Percentiles rank a stretch among this genome's conserved stretches.
Conservation (phyloP, 495 filamentous ascomycete species). For the Diplogelasinospora grovesii region DNA sequence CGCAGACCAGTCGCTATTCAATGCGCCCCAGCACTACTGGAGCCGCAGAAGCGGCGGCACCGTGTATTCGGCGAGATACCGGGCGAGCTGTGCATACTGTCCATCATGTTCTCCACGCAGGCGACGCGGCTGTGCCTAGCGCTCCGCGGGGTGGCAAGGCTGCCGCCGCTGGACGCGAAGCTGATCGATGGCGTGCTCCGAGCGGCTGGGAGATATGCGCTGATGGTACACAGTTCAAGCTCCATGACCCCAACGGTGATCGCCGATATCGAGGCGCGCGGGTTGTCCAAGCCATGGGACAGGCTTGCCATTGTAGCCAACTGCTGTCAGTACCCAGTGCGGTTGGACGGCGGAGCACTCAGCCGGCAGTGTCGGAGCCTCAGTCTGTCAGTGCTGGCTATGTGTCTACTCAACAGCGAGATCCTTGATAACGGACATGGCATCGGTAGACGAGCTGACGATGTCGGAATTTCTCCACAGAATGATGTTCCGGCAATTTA, state of each 20-base stretch:
- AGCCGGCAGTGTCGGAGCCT: constrained; percentile 8
- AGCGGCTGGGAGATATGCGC: not conserved
- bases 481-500: not conserved
- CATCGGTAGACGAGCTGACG: not conserved
- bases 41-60: not conserved
- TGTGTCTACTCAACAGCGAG: constrained; percentile 23
- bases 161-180: no score
- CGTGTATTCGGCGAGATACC: not conserved
- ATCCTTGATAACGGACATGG: constrained; percentile 5
- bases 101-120: not conserved
- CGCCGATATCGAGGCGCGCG: constrained; percentile 11
- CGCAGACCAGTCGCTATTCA: no score
- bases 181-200: not conserved
- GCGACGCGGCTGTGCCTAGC: not conserved
- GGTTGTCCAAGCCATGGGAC: constrained; percentile 16
- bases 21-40: no score
- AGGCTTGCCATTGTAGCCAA: constrained; percentile 24
- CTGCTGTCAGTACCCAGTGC: constrained; percentile 21
- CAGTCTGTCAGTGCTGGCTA: constrained; percentile 19
- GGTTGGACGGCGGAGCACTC: constrained; percentile 11
- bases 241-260: not conserved
- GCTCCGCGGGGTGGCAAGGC: not conserved
- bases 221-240: not conserved
- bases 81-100: not conserved
- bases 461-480: not conserved